A percentile compares a stretch with the other conserved stretches of the same genome.
Evolutionary conservation across 345 rosid genomes (phyloP).

Genomic region (Jatropha curcas): DNA sequence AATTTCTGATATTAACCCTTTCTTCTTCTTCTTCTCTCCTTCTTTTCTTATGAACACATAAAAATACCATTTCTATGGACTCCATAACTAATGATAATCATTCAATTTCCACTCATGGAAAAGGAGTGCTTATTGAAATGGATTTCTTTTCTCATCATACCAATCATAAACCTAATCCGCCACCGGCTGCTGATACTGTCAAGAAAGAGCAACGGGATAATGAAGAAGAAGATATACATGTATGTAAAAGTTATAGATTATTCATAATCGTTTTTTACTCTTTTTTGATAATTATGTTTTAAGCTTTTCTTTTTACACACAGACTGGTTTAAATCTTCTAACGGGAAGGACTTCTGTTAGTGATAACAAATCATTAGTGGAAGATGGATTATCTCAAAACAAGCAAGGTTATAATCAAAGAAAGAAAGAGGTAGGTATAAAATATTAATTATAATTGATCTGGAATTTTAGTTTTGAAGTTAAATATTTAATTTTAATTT

Average conservation of each 20-base stretch:
- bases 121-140: constrained; percentile 32
- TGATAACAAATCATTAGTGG: not conserved
- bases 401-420: not conserved
- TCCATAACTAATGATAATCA: too few relatives aligned
- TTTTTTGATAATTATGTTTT: not conserved
- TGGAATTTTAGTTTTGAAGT: not conserved
- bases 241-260: constrained; percentile 1
- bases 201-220: constrained; percentile 2
- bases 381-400: not conserved
- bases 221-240: constrained; percentile 21
- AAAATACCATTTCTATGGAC: too few relatives aligned
- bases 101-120: constrained; percentile 18
- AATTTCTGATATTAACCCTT: too few relatives aligned
- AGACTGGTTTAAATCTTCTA: constrained; percentile 17
- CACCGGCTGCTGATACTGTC: not conserved
- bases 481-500: not conserved
- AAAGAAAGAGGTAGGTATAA: constrained; percentile 5
- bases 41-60: not conserved
- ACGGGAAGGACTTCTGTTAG: not conserved
- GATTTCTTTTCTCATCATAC: constrained; percentile 35
- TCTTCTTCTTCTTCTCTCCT: constrained; percentile 10
- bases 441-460: not conserved
- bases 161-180: not conserved
- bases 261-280: not conserved
- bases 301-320: not conserved